Evolutionary conservation across 202 grass and related monocot species (phyloP).

Genomic region (Carex arenaria): DNA sequence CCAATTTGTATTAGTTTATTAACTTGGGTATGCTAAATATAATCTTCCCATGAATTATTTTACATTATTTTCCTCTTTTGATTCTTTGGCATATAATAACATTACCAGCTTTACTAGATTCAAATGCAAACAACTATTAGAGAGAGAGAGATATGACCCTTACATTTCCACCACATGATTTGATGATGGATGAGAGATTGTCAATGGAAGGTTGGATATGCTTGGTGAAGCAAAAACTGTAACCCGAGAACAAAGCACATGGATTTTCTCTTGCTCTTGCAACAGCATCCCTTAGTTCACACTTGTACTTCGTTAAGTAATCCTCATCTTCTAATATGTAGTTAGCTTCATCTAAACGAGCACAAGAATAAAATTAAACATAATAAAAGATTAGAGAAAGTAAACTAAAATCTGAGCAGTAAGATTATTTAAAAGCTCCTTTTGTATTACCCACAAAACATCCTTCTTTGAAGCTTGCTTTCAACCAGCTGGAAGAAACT

Average conservation of each 20-base stretch:
- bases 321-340: constrained; percentile 74
- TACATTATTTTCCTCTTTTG: background rate
- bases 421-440: constrained; percentile 1
- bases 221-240: constrained; percentile 64
- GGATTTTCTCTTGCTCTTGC: constrained; percentile 60
- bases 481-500: constrained; percentile 79
- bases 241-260: constrained; percentile 50
- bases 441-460: constrained; percentile 65
- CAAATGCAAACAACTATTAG: background rate
- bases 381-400: background rate
- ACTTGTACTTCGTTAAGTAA: constrained; percentile 70
- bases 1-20: background rate
- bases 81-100: background rate
- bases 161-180: constrained; percentile 74
- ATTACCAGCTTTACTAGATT: background rate
- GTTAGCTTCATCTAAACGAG: constrained; percentile 41
- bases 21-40: background rate
- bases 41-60: background rate
- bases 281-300: constrained; percentile 49
- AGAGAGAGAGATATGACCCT: constrained; percentile 7
- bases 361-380: constrained; percentile 24
- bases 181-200: constrained; percentile 51
- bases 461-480: constrained; percentile 71
- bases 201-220: constrained; percentile 51
- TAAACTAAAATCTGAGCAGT: constrained; percentile 4